Evolutionary conservation across 202 grass and related monocot species (phyloP), one percentile per base, ranked within the genome.

Genomic region (Digitaria exilis): DNA sequence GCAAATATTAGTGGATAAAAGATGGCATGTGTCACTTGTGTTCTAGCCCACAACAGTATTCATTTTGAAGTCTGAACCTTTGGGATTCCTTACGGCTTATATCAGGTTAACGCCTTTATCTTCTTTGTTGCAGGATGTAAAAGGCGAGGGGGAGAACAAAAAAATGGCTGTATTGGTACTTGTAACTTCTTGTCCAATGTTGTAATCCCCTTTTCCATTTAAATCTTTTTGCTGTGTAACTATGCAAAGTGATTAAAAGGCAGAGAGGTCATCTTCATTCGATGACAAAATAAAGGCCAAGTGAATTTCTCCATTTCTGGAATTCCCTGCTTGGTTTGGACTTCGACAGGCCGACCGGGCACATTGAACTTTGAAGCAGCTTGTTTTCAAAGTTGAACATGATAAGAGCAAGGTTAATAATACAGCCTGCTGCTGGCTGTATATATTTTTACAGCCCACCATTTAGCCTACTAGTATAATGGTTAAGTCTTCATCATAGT

Each of bases 81-180:
- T 13, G 35, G 48, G 31, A 8, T 24, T 69, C 18, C 17, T 41
- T n/a, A 19, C 29, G 31, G 48, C 59, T 51, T 8, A 0, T 68
- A 54, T 13, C 15, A 49, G 7, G 35, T 78, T 42, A 82, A 11
- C 66, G 22, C 66, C 14, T 58, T 52, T 29, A 9, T 51, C 67
- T 49, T 58, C 15, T 85, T 76, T 80, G 11, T 44, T 86, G 66
- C 83, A 86, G 78, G 32, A 57, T 65, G 57, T 51, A 57, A 69
- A 69, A 62, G 19, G 17, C 21, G 57, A 50, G 65, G 42, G 2
- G 30, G 18, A 68, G 31, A 39, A 45, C n/a, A n/a, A 71, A 24
- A 46, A 24, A 46, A 59, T 19, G 56, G 3, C 29, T 49, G 37
- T 22, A 46, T 85, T 29, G 35, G 30, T 76, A 29, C 54, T 41